phyloP scores from a whole-genome alignment of 306 rosid genomes.

The Prunus kanzakura region DNA sequence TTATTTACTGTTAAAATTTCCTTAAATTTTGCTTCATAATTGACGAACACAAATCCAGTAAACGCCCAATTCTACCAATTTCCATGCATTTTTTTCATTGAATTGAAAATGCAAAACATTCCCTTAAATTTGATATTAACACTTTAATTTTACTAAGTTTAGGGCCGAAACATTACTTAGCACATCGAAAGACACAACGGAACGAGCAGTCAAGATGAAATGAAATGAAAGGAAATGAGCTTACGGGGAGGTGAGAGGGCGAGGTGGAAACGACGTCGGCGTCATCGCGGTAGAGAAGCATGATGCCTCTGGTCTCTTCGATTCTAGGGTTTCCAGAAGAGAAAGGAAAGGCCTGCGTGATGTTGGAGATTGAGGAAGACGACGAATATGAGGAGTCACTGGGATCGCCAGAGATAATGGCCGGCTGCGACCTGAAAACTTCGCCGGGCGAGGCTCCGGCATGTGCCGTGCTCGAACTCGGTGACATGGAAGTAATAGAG shows the following conservation, averaged over 20 bases:
- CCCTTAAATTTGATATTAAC: background rate
- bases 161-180: background rate
- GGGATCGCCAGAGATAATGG: conserved; percentile 28
- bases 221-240: background rate
- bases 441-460: conserved; percentile 44
- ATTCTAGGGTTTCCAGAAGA: conserved; percentile 99
- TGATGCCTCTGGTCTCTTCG: conserved; percentile 87
- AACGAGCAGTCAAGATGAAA: background rate
- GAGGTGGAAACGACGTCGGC: conserved; percentile 15
- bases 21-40: background rate
- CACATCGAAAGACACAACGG: background rate
- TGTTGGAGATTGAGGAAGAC: conserved; percentile 47
- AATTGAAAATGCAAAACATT: background rate
- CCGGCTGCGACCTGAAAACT: conserved; percentile 22
- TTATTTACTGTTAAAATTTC: background rate
- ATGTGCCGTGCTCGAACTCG: conserved; percentile 41
- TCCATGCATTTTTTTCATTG: background rate
- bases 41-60: background rate
- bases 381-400: conserved; percentile 35
- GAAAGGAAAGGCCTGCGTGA: conserved; percentile 68
- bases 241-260: conserved; percentile 60
- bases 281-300: conserved; percentile 74
- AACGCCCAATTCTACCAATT: background rate
- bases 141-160: background rate
- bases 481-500: conserved; percentile 21